These are phyloP conservation scores for Nakaseomyces bracarensis DNA, from an alignment of 1,139 yeast genomes.

Conservation along the genomic window DNA sequence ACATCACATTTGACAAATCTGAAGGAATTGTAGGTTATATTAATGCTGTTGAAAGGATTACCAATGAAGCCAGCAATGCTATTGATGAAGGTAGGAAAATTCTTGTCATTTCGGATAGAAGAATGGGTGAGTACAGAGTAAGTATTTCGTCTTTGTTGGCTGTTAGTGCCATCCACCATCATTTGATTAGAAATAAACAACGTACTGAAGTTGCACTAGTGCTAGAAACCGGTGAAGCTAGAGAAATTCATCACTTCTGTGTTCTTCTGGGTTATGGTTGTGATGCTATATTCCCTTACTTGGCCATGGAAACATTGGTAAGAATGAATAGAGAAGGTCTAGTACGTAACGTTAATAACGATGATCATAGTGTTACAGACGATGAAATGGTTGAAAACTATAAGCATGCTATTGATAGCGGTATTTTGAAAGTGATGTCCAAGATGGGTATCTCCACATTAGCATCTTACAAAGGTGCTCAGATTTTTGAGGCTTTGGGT, in stretches of 20 bases:
- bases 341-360: constrained; percentile 43
- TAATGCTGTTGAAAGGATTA: constrained; percentile 75
- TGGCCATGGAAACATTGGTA: constrained; percentile 81
- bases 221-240: constrained; percentile 92
- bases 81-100: constrained; percentile 69
- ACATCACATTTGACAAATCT: constrained; percentile 76
- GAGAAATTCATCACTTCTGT: constrained; percentile 95
- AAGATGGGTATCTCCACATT: constrained; percentile 98
- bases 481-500: constrained; percentile 94
- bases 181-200: constrained; percentile 88
- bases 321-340: constrained; percentile 80
- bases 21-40: constrained; percentile 85
- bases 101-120: constrained; percentile 67
- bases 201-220: constrained; percentile 91
- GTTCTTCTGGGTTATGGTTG: constrained; percentile 95
- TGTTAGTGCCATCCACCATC: constrained; percentile 96
- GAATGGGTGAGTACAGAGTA: constrained; percentile 51
- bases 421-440: constrained; percentile 93
- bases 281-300: constrained; percentile 89
- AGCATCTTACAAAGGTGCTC: constrained; percentile 97
- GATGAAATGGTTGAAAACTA: constrained; percentile 64
- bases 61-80: constrained; percentile 80
- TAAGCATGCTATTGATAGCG: constrained; percentile 76
- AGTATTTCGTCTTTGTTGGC: constrained; percentile 88
- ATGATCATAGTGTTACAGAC: constrained; percentile 40